Conservation (phyloP, 495 filamentous ascomycete species). For the Penicillium nucicola region DNA sequence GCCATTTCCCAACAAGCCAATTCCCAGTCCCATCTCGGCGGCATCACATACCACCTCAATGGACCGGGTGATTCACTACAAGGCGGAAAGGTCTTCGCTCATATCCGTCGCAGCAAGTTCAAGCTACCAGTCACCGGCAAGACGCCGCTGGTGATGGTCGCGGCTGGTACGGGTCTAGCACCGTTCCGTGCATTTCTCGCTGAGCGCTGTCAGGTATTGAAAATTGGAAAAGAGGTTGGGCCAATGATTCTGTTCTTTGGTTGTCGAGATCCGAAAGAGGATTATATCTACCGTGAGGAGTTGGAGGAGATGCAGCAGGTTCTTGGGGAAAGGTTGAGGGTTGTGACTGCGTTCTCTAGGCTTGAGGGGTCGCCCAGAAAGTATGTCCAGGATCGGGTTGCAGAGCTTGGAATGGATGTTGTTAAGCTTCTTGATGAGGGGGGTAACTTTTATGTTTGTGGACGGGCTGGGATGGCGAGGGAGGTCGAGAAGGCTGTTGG, state of each 20-base stretch:
- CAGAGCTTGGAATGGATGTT: slow-evolving; percentile 32
- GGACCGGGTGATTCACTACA: slow-evolving; percentile 26
- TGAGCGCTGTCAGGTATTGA: slow-evolving; percentile 37
- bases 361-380: slow-evolving; percentile 11
- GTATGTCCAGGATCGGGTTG: slow-evolving; percentile 44
- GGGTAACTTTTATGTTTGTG: slow-evolving; percentile 50
- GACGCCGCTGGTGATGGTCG: slow-evolving; percentile 44
- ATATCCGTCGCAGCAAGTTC: slow-evolving; percentile 46
- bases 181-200: slow-evolving; percentile 46
- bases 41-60: slow-evolving; percentile 32
- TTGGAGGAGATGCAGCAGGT: slow-evolving; percentile 25
- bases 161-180: slow-evolving; percentile 45
- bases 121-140: slow-evolving; percentile 33
- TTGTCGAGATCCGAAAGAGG: slow-evolving; percentile 37
- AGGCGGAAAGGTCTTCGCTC: slow-evolving; percentile 33
- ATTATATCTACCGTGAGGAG: slow-evolving; percentile 43
- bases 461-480: slow-evolving; percentile 48
- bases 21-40: slow-evolving; percentile 24
- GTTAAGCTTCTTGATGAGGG: slow-evolving; percentile 33
- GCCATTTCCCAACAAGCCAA: slow-evolving; percentile 22
- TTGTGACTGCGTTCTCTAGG: slow-evolving; percentile 39
- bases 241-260: slow-evolving; percentile 46
- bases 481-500: slow-evolving; percentile 43
- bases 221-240: slow-evolving; percentile 38
- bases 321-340: slow-evolving; percentile 19